Evolutionary conservation across 129 eudicot genomes (phyloP).

Genomic region (Ambrosia trifida): DNA sequence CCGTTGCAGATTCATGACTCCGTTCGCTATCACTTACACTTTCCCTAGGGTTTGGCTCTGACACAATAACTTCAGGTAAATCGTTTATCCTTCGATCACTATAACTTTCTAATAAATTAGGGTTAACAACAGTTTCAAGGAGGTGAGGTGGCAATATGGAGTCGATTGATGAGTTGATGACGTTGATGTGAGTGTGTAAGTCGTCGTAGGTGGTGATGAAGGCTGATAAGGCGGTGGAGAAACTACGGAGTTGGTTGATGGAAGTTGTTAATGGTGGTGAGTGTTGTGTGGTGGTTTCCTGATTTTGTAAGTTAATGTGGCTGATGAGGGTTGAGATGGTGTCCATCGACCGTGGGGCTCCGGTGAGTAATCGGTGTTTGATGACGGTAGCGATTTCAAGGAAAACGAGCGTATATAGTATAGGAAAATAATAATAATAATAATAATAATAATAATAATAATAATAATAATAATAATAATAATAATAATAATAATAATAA

Average conservation of each 20-base stretch:
- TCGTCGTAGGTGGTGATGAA: slow-evolving; percentile 58
- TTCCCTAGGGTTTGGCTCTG: slow-evolving; percentile 24
- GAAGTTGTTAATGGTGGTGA: background rate
- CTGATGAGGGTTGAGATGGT: background rate
- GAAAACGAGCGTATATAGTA: background rate
- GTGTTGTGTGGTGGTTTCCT: slow-evolving; percentile 5
- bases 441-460: no score
- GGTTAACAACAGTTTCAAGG: background rate
- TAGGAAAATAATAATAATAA: no score
- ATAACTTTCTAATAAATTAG: background rate
- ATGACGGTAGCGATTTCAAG: slow-evolving; percentile 1
- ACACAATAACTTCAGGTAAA: background rate
- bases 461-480: no score
- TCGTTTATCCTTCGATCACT: slow-evolving; percentile 2
- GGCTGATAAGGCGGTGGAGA: slow-evolving; percentile 52
- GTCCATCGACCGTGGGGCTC: slow-evolving; percentile 25
- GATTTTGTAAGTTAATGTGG: no score
- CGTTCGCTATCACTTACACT: background rate
- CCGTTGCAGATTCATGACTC: slow-evolving; percentile 3
- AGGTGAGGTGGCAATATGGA: slow-evolving; percentile 33
- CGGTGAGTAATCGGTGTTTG: background rate
- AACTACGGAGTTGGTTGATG: slow-evolving; percentile 40
- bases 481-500: no score
- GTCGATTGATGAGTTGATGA: slow-evolving; percentile 38
- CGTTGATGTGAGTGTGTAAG: slow-evolving; percentile 46